Conservation (phyloP, 2,329 filamentous ascomycete species). For the Aureobasidium sp. region DNA sequence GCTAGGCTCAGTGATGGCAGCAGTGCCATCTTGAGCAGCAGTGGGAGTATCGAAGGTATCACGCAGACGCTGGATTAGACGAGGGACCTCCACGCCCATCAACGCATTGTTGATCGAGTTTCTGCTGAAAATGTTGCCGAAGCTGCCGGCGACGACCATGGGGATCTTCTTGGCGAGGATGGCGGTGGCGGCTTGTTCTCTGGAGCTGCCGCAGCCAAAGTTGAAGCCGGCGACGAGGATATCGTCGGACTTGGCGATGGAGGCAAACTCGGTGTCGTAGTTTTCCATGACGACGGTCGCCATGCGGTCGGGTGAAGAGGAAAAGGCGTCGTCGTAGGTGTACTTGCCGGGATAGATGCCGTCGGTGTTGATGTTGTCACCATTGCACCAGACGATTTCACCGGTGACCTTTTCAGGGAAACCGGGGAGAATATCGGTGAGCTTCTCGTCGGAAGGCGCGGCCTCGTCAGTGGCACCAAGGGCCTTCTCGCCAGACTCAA, state of each 20-base stretch:
- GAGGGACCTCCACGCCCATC: conserved; percentile 62
- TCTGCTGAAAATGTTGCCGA: conserved; percentile 73
- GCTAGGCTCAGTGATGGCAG: conserved; percentile 44
- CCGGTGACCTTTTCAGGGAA: conserved; percentile 78
- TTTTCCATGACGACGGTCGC: conserved; percentile 88
- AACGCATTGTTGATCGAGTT: conserved; percentile 76
- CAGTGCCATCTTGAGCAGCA: conserved; percentile 21
- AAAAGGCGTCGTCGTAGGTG: conserved; percentile 82
- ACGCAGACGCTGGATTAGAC: conserved; percentile 57
- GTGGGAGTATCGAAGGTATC: conserved; percentile 43
- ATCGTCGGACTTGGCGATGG: conserved; percentile 58
- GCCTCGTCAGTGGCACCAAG: conserved; percentile 26
- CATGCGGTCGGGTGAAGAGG: conserved; percentile 68
- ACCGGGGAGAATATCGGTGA: conserved; percentile 69
- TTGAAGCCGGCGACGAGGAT: conserved; percentile 82
- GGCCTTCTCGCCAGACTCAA: conserved; percentile 46
- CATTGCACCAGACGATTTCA: conserved; percentile 82
- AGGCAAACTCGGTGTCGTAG: conserved; percentile 68
- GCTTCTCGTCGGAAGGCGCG: conserved; percentile 28
- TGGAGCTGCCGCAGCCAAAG: conserved; percentile 73
- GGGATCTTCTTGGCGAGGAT: conserved; percentile 74
- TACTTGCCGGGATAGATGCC: conserved; percentile 86
- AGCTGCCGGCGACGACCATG: conserved; percentile 71
- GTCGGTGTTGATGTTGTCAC: conserved; percentile 85
- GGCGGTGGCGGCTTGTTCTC: conserved; percentile 84